Conservation (phyloP, 176 grass and related monocot genomes). For the Otatea glauca region DNA sequence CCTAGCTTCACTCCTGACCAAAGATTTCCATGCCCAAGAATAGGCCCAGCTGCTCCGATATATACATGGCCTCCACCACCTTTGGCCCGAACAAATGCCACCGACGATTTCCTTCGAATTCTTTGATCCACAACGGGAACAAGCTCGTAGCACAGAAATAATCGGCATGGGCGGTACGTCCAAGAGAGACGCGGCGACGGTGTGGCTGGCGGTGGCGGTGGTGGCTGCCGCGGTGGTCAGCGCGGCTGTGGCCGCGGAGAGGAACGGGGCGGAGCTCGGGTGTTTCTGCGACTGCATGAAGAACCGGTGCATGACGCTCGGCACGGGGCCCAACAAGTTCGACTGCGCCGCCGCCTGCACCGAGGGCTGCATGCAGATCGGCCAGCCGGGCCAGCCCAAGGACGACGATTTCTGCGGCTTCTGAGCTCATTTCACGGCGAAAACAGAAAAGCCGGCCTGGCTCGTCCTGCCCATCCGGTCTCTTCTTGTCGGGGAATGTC, state of each 20-base stretch:
- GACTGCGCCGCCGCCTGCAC: slow-evolving; percentile 39
- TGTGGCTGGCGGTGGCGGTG: slow-evolving; percentile 2
- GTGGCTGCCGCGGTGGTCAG: not conserved
- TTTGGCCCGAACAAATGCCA: no score
- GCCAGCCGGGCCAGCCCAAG: slow-evolving; percentile 37
- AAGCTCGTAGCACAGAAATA: no score
- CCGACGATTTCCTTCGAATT: not conserved
- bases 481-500: not conserved
- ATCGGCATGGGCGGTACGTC: not conserved
- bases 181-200: not conserved
- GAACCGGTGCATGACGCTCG: slow-evolving; percentile 48
- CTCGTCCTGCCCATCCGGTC: not conserved
- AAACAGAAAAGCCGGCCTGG: no score
- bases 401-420: slow-evolving; percentile 35
- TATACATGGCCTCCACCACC: not conserved
- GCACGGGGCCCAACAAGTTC: not conserved
- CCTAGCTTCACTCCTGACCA: slow-evolving; percentile 11
- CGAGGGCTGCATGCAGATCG: slow-evolving; percentile 36
- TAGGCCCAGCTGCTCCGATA: not conserved
- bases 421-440: not conserved
- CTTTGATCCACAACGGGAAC: not conserved
- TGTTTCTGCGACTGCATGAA: slow-evolving; percentile 55
- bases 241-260: not conserved
- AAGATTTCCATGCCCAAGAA: slow-evolving; percentile 21
- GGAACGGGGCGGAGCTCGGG: not conserved